Base-by-base conservation (phyloP, 2,329 filamentous ascomycete species). In the Metarhizium humberi region DNA sequence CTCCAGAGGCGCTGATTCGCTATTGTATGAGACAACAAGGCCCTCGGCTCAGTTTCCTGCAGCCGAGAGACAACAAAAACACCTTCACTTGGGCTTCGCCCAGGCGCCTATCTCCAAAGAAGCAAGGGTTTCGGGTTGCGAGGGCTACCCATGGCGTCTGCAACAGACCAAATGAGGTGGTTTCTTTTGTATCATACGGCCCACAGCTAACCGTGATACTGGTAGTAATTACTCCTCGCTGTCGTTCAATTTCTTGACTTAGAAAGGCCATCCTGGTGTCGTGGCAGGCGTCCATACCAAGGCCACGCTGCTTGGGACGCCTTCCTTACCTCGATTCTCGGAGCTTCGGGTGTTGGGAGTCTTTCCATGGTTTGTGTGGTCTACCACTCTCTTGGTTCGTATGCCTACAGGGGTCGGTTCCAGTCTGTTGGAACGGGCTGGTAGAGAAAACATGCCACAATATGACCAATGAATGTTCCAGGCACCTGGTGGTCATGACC, bases 51-150 rank as follows among this genome's bases (percentile, higher is more conserved):
- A 48, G 32, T 40, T 36, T n/a, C 45, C 52, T 53, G 43, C 45
- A 49, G 45, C 52, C 45, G 32, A n/a, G 45, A 43, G 52, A 53
- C 52, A 53, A 53, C 52, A 40, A 30, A 20, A 34, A 32, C 52
- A 42, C 20, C 36, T 43, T 4, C 25, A 13, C 8, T 25, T 25
- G 25, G 8, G 45, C 7, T 14, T n/a, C 11, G 10, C 14, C 6
- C n/a, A 6, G 18, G 42, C 14, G 38, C 13, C 14, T 40, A 40
- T 40, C 38, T 13, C 38, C 11, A 40, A 5, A 40, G 13, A 40
- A 40, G 38, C 38, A 40, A 40, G 38, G 13, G 13, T 13, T 20
- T 25, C 18, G 42, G 42, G n/a, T 25, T 20, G 18, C 10, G 42
- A 18, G 18, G 11, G 16, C 42, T 20, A 25, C n/a, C 42, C n/a